Evolutionary conservation across 441 rosid species (phyloP), one percentile per base, ranked within the genome.

Genomic region (Iberis amara): DNA sequence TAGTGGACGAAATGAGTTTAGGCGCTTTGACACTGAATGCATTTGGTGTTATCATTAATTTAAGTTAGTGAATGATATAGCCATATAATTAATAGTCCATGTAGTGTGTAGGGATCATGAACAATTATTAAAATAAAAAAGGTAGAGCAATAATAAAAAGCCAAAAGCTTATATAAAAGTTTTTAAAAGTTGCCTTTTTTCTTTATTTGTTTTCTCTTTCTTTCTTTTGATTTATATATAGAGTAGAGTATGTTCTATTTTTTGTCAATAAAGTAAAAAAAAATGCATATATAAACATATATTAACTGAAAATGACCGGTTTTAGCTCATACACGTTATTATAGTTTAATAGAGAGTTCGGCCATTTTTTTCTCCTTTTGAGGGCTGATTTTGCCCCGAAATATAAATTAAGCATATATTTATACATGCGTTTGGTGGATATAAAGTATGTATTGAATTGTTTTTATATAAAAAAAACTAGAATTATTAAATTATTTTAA

Each of bases 11-110:
- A 45, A 38, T 45, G 60, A 23, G 49, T 57, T 58, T 65, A 46
- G 69, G 55, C 44, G 44, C 55, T 58, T 58, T 58, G 21, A 55
- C 60, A 65, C 64, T 57, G 59, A 65, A 44, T 47, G 42, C 64
- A 50, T 38, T 44, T 65, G 5, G 44, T 45, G 27, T 58, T 50
- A 56, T 55, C 40, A 64, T 57, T 50, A 43, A 4, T 21, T 55
- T 50, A 64, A 64, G 41, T 27, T 64, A 46, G 36, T 45, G 39
- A 50, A 39, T 50, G 41, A 64, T 57, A 2, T 36, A 36, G 13
- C 37, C n/a, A 0, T 8, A 36, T 63, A 40, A 55, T 63, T 24
- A 47, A 11, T 14, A 12, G 32, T 24, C 49, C 50, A 40, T 62
- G 35, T 52, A 51, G 32, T 61, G 47, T 38, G 49, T 49, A 42